These are phyloP conservation scores for Citrus trifoliata DNA, from an alignment of 345 rosid species.

Conservation along the genomic window DNA sequence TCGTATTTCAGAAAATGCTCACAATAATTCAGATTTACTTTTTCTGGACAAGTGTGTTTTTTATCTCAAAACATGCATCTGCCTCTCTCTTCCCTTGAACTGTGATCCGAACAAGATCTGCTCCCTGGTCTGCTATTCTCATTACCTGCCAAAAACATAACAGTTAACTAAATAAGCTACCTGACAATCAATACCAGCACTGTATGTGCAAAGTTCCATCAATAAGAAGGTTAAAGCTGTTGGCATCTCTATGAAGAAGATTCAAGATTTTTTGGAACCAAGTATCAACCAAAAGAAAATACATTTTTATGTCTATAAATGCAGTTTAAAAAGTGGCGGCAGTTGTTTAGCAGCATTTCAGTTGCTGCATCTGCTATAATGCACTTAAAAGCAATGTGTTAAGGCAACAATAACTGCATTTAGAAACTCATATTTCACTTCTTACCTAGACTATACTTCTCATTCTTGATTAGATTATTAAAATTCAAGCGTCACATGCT, in stretches of 20 bases:
- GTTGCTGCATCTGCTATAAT: neutral
- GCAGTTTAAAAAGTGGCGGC: neutral
- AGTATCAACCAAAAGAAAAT: neutral
- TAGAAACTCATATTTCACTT: neutral
- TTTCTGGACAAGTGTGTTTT: conserved; percentile 85
- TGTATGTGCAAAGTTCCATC: neutral
- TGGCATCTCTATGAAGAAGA: neutral
- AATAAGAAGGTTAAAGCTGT: neutral
- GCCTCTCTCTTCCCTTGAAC: conserved; percentile 99
- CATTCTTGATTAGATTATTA: neutral
- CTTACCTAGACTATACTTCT: neutral
- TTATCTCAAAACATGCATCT: conserved; percentile 93
- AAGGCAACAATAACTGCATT: neutral
- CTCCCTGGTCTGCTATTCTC: conserved; percentile 91
- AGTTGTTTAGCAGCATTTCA: neutral
- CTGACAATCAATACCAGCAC: neutral
- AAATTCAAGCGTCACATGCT: neutral
- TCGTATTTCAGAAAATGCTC: conserved; percentile 1
- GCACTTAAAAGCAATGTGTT: neutral
- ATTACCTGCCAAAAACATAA: conserved; percentile 55
- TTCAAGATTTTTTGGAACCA: neutral
- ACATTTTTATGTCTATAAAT: neutral
- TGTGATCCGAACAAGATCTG: conserved; percentile 91
- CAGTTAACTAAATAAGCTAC: conserved; percentile 2
- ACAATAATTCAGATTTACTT: conserved; percentile 43